These are phyloP conservation scores for Ogataea ramenticola DNA, from an alignment of 805 yeast genomes.

Conservation along the genomic window DNA sequence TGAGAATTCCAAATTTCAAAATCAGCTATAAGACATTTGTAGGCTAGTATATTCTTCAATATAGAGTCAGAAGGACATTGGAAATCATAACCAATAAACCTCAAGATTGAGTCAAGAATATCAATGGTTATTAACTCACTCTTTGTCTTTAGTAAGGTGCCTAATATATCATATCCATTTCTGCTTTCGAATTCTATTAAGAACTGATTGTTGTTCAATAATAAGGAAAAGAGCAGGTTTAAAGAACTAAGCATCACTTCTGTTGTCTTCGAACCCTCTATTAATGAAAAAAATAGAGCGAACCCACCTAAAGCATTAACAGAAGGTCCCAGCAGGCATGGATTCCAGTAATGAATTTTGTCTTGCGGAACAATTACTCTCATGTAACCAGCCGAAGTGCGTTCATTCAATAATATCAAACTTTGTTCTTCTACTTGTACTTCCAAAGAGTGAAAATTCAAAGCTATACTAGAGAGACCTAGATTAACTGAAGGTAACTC, in stretches of 20 bases:
- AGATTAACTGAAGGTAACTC: not conserved
- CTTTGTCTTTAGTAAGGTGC: constrained; percentile 44
- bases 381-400: not conserved
- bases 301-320: constrained; percentile 46
- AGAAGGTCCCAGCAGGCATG: constrained; percentile 6
- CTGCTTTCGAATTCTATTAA: constrained; percentile 50
- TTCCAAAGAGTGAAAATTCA: not conserved
- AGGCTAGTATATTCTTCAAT: constrained; percentile 48
- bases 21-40: constrained; percentile 52
- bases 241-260: constrained; percentile 28
- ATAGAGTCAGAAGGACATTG: constrained; percentile 47
- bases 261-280: constrained; percentile 36
- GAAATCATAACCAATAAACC: constrained; percentile 50
- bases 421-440: not conserved
- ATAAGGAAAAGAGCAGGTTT: constrained; percentile 32
- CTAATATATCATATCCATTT: constrained; percentile 54
- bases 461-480: not conserved
- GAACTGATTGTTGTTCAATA: constrained; percentile 43
- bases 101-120: constrained; percentile 41
- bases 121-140: constrained; percentile 31
- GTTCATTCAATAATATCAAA: not conserved
- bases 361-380: not conserved
- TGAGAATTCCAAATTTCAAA: constrained; percentile 46
- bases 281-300: constrained; percentile 34
- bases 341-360: constrained; percentile 9